Conservation (phyloP, 805 yeast genomes). For the Saturnispora saitoi region DNA sequence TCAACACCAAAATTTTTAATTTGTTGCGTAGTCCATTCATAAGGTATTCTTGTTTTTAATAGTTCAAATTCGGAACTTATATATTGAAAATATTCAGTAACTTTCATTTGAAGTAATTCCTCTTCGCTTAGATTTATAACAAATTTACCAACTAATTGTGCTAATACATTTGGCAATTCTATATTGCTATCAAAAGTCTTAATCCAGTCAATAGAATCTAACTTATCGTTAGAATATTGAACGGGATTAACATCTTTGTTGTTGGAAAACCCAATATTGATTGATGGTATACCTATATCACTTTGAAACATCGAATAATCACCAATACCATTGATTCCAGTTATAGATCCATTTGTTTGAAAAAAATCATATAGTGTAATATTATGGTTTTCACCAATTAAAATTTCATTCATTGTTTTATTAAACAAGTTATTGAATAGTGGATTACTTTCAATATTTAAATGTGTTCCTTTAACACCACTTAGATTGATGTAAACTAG, state of each 20-base stretch:
- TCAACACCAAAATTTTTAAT: not conserved
- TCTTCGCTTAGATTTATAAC: slow-evolving; percentile 46
- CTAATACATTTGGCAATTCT: slow-evolving; percentile 44
- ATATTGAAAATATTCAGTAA: slow-evolving; percentile 38
- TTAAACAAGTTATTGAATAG: slow-evolving; percentile 38
- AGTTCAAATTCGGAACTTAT: slow-evolving; percentile 32
- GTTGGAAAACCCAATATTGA: slow-evolving; percentile 37
- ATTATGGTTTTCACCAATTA: slow-evolving; percentile 27
- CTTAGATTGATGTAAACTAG: slow-evolving; percentile 47
- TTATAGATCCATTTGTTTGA: slow-evolving; percentile 31
- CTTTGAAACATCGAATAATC: slow-evolving; percentile 55
- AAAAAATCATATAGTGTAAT: slow-evolving; percentile 44
- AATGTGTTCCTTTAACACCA: slow-evolving; percentile 44
- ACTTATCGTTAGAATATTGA: slow-evolving; percentile 50
- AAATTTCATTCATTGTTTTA: slow-evolving; percentile 39
- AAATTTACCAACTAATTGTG: slow-evolving; percentile 52
- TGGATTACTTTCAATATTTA: slow-evolving; percentile 48
- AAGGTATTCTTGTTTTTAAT: slow-evolving; percentile 21
- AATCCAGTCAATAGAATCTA: slow-evolving; percentile 53
- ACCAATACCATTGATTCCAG: slow-evolving; percentile 38
- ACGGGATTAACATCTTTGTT: slow-evolving; percentile 37
- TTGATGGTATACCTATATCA: slow-evolving; percentile 59
- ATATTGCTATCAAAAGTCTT: slow-evolving; percentile 38
- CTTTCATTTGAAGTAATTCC: slow-evolving; percentile 44
- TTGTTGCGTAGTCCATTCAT: slow-evolving; percentile 20